Evolutionary conservation across 1,284 basidiomycete genomes (phyloP).

Genomic region (Amylostereum areolatum): DNA sequence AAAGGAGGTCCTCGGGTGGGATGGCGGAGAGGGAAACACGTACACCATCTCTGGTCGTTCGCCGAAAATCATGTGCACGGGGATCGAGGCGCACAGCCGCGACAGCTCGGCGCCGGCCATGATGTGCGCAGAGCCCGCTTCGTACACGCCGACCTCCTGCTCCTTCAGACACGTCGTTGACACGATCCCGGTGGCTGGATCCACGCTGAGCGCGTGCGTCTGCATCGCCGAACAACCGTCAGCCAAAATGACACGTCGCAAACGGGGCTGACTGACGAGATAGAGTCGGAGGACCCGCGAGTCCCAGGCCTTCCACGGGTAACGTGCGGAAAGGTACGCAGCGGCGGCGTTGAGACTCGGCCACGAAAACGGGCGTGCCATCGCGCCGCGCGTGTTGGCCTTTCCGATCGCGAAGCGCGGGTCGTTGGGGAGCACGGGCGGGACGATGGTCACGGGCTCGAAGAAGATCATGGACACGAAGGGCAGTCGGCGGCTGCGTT

Average conservation of each 20-base stretch:
- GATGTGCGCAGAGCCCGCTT: background rate
- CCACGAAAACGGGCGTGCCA: background rate
- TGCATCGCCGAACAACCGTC: background rate
- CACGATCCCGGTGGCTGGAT: background rate
- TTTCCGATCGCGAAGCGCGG: background rate
- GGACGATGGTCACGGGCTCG: background rate
- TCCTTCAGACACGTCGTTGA: background rate
- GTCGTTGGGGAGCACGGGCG: background rate
- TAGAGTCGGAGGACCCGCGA: background rate
- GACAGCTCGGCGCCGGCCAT: background rate
- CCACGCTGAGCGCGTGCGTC: background rate
- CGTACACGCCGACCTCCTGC: background rate
- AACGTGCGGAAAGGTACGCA: background rate
- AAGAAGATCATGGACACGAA: background rate
- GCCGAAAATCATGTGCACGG: background rate
- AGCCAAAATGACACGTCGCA: background rate
- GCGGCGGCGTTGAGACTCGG: background rate
- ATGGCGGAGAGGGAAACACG: background rate
- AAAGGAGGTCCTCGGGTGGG: too few relatives aligned
- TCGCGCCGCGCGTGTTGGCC: background rate
- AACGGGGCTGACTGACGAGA: background rate
- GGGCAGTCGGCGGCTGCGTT: background rate
- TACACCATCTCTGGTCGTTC: background rate
- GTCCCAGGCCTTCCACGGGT: slow-evolving; percentile 1
- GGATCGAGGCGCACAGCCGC: background rate